Evolutionary conservation across 1,139 yeast species (phyloP).

Genomic region (Yamadazyma dushanensis): DNA sequence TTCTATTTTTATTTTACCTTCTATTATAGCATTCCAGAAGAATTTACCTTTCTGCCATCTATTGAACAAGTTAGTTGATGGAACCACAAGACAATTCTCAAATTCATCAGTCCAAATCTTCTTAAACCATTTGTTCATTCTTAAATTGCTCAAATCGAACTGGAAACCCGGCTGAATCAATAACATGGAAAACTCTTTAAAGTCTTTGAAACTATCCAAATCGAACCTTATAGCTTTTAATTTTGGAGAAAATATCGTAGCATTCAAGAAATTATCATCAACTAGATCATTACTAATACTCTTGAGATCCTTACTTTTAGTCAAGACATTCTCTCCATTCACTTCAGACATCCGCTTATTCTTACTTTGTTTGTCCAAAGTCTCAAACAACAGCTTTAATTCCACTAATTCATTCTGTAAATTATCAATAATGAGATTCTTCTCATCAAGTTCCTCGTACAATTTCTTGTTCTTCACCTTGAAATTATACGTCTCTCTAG

Average conservation of each 20-base stretch:
- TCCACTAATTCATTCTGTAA: conserved; percentile 70
- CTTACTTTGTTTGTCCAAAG: conserved; percentile 27
- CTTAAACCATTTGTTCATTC: conserved; percentile 63
- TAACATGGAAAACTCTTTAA: conserved; percentile 37
- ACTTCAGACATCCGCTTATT: conserved; percentile 1
- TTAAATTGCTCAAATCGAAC: conserved; percentile 42
- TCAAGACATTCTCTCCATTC: neutral
- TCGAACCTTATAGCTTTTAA: conserved; percentile 63
- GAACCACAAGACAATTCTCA: conserved; percentile 55
- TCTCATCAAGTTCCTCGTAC: conserved; percentile 67
- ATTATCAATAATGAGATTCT: conserved; percentile 64
- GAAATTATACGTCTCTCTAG: conserved; percentile 54
- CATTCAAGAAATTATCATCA: conserved; percentile 10
- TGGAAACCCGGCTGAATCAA: conserved; percentile 36
- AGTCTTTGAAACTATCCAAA: conserved; percentile 43
- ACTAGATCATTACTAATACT: conserved; percentile 8
- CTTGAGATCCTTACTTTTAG: conserved; percentile 10
- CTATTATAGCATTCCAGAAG: conserved; percentile 67
- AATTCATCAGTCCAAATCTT: conserved; percentile 73
- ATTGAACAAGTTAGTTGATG: conserved; percentile 38
- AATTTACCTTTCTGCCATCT: conserved; percentile 51
- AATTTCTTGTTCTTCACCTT: conserved; percentile 58
- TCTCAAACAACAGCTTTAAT: conserved; percentile 55
- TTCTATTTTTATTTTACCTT: conserved; percentile 80
- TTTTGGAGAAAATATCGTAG: conserved; percentile 50